These are phyloP conservation scores for Butyriboletus loyo DNA, from an alignment of 768 basidiomycete genomes.

Conservation along the genomic window DNA sequence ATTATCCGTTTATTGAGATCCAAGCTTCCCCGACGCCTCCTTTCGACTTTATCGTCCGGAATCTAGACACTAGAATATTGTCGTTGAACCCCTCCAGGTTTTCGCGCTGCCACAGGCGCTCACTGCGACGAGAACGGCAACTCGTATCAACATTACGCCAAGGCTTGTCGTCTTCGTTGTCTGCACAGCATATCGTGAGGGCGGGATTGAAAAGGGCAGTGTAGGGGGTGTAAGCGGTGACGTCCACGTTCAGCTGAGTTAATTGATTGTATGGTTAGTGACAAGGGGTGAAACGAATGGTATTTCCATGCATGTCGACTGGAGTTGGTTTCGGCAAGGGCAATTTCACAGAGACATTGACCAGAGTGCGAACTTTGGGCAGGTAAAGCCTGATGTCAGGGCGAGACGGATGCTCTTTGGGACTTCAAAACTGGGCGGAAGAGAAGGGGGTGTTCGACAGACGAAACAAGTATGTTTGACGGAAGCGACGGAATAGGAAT, in stretches of 20 bases:
- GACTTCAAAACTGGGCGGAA: constrained; percentile 45
- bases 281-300: constrained; percentile 31
- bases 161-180: constrained; percentile 71
- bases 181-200: constrained; percentile 47
- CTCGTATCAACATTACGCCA: constrained; percentile 67
- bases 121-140: constrained; percentile 61
- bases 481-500: constrained; percentile 60
- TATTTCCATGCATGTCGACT: constrained; percentile 32
- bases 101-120: constrained; percentile 64
- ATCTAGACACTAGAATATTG: too few relatives aligned
- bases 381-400: constrained; percentile 44
- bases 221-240: constrained; percentile 27
- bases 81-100: too few relatives aligned
- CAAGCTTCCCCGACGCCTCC: too few relatives aligned
- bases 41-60: too few relatives aligned
- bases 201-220: constrained; percentile 24
- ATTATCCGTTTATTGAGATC: too few relatives aligned
- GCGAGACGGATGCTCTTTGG: constrained; percentile 47
- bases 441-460: constrained; percentile 59
- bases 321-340: constrained; percentile 41
- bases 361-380: constrained; percentile 57
- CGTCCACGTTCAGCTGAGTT: constrained; percentile 16
- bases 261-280: constrained; percentile 29
- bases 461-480: constrained; percentile 59
- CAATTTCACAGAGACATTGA: constrained; percentile 63